Evolutionary conservation across 2,329 filamentous ascomycete species (phyloP).

Genomic region (Ampelomyces quisqualis): DNA sequence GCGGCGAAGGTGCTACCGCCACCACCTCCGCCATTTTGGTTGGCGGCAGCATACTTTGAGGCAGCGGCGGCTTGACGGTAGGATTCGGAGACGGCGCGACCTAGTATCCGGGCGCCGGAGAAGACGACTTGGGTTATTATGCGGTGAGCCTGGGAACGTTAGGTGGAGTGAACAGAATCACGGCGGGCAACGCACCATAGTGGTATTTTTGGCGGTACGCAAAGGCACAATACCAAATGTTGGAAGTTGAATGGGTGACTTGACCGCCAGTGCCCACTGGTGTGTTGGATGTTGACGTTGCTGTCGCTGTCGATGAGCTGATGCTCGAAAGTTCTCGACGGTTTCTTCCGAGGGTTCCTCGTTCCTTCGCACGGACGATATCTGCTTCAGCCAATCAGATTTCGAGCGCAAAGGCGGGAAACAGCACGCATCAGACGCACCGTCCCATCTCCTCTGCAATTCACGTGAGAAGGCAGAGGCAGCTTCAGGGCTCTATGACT

Average conservation of each 20-base stretch:
- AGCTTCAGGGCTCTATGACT: neutral
- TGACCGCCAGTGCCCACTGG: neutral
- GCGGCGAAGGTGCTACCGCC: conserved; percentile 54
- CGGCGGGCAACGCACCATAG: conserved; percentile 28
- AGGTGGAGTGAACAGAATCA: conserved; percentile 12
- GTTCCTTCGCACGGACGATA: conserved; percentile 5
- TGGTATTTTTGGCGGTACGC: neutral
- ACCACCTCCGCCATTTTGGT: conserved; percentile 57
- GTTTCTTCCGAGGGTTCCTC: conserved; percentile 20
- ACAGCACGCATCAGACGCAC: no score
- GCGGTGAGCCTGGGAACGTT: conserved; percentile 73
- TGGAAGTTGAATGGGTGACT: neutral
- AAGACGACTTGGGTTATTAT: conserved; percentile 92
- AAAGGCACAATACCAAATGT: neutral
- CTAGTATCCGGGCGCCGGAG: conserved; percentile 86
- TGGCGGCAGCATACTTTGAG: conserved; percentile 75
- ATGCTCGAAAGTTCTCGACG: conserved; percentile 24
- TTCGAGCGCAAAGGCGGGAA: conserved; percentile 36
- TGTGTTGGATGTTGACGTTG: conserved; percentile 8
- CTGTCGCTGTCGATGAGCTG: conserved; percentile 16
- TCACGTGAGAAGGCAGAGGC: neutral
- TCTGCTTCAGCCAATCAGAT: conserved; percentile 30
- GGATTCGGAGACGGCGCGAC: conserved; percentile 88
- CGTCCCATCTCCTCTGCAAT: neutral
- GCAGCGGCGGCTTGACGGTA: conserved; percentile 93